Percentiles rank a stretch among this genome's conserved stretches.
These are phyloP conservation scores for Bauhinia variegata DNA, from an alignment of 306 rosid species.

Conservation along the genomic window DNA sequence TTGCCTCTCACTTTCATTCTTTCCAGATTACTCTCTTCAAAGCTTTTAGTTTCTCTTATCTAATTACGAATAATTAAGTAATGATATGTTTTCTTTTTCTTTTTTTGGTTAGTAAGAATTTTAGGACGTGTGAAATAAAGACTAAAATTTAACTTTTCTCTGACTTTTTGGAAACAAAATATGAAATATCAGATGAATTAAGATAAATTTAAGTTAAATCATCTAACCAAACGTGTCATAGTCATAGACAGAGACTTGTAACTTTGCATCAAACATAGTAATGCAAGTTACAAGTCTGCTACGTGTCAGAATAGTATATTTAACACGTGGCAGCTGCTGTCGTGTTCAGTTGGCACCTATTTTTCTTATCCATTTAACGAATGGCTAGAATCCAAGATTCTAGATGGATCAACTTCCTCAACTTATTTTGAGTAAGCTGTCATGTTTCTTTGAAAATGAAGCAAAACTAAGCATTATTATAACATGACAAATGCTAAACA, in stretches of 20 bases:
- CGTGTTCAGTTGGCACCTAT: too few species aligned
- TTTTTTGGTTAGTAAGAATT: too few species aligned
- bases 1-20: too few species aligned
- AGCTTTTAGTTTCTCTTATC: too few species aligned
- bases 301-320: too few species aligned
- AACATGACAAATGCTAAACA: not conserved
- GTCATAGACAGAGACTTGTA: not conserved
- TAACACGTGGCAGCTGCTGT: too few species aligned
- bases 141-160: not conserved
- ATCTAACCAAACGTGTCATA: constrained; percentile 13
- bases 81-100: too few species aligned
- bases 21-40: too few species aligned
- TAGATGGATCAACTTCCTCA: not conserved
- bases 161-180: not conserved
- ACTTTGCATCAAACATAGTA: too few species aligned
- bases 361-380: constrained; percentile 20
- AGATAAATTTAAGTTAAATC: not conserved
- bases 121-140: not conserved
- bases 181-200: not conserved
- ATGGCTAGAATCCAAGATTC: constrained; percentile 24
- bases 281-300: too few species aligned
- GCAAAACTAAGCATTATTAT: too few species aligned
- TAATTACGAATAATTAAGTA: too few species aligned
- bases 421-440: not conserved
- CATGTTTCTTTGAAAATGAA: not conserved